phyloP scores from a whole-genome alignment of 2,329 filamentous ascomycete species.

The Septoria petroselini region DNA sequence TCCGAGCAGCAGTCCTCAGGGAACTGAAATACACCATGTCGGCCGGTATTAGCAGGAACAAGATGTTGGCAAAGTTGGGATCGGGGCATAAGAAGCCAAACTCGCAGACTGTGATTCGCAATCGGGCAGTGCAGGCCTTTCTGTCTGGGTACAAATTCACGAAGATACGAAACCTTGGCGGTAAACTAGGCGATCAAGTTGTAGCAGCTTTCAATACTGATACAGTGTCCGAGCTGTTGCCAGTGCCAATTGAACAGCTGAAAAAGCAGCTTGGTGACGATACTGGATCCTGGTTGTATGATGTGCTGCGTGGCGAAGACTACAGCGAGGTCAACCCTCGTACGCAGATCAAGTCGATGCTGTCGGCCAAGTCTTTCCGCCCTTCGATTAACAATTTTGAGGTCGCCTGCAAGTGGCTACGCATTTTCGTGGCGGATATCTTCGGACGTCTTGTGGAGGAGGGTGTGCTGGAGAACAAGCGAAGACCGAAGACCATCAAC shows the following conservation, averaged over 20 bases:
- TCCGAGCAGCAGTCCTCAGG: constrained; percentile 67
- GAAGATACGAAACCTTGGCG: constrained; percentile 91
- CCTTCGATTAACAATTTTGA: constrained; percentile 75
- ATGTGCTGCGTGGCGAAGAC: constrained; percentile 81
- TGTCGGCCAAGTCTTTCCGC: constrained; percentile 92
- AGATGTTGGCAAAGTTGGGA: constrained; percentile 91
- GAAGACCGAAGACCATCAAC: constrained; percentile 80
- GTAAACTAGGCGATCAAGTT: constrained; percentile 87
- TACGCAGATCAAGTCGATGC: constrained; percentile 94
- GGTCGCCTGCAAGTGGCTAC: constrained; percentile 78
- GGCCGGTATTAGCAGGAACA: constrained; percentile 83
- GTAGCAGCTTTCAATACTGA: constrained; percentile 79
- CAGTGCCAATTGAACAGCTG: constrained; percentile 69
- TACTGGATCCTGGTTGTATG: constrained; percentile 80
- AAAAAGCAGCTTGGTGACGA: constrained; percentile 78
- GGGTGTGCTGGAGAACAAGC: constrained; percentile 80
- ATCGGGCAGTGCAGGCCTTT: constrained; percentile 75
- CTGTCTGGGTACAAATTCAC: constrained; percentile 84
- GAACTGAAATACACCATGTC: constrained; percentile 86
- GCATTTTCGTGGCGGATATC: constrained; percentile 89
- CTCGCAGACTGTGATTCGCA: constrained; percentile 88
- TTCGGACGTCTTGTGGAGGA: constrained; percentile 87
- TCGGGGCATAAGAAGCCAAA: constrained; percentile 92
- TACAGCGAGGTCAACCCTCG: constrained; percentile 82
- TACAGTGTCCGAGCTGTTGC: constrained; percentile 69